Conservation (phyloP, 176 grass and related monocot species). For the Aegilops bicornis region DNA sequence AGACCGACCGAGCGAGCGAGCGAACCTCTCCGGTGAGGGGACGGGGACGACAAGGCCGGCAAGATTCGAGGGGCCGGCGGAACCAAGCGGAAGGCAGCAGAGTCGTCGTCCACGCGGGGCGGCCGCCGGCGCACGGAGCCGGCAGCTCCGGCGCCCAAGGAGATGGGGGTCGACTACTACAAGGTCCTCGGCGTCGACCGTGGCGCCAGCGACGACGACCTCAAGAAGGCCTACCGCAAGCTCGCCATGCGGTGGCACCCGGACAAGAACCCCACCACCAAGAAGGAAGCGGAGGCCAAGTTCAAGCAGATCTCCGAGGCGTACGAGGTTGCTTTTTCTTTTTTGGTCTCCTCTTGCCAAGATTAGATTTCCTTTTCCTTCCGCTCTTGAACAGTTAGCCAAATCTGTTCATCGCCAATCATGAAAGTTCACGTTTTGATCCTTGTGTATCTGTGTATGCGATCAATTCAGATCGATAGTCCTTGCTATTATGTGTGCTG, state of each 20-base stretch:
- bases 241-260: conserved; percentile 99
- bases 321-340: conserved; percentile 54
- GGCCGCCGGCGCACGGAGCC: conserved; percentile 33
- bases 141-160: background rate
- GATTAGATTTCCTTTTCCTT: conserved; percentile 9
- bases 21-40: background rate
- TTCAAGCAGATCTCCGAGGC: conserved; percentile 99
- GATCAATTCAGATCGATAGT: background rate
- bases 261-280: conserved; percentile 89
- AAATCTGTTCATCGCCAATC: background rate
- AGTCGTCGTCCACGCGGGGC: conserved; percentile 27
- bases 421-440: background rate
- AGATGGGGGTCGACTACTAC: conserved; percentile 94
- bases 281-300: conserved; percentile 93
- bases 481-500: background rate
- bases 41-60: background rate
- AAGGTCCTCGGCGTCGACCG: conserved; percentile 76
- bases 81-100: conserved; percentile 34
- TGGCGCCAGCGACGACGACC: conserved; percentile 72
- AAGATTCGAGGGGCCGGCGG: conserved; percentile 55
- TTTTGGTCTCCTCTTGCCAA: background rate
- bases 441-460: background rate
- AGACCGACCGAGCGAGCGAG: background rate
- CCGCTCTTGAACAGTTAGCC: background rate
- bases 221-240: conserved; percentile 89